A percentile compares a stretch with the other conserved stretches of the same genome.
These are phyloP conservation scores for Phylloboletellus chloephorus DNA, from an alignment of 1,284 basidiomycete genomes.

Conservation along the genomic window DNA sequence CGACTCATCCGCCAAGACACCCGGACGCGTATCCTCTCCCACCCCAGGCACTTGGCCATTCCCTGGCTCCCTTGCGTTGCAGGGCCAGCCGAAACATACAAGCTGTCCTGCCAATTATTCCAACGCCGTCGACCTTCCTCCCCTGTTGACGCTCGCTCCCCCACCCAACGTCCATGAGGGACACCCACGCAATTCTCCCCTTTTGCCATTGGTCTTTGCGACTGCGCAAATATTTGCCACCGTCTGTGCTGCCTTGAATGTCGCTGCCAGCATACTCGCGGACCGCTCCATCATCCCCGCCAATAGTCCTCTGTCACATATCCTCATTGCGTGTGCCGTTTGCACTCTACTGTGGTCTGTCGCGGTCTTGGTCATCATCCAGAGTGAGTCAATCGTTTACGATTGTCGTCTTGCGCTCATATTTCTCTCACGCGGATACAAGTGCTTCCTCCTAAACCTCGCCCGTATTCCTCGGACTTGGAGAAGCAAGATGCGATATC, in stretches of 20 bases:
- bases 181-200: background rate
- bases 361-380: slow-evolving; percentile 16
- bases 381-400: slow-evolving; percentile 18
- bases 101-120: slow-evolving; percentile 1
- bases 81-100: background rate
- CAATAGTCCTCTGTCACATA: background rate
- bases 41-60: slow-evolving; percentile 33
- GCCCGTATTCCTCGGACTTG: slow-evolving; percentile 3
- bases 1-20: slow-evolving; percentile 7
- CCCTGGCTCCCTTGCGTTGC: slow-evolving; percentile 26
- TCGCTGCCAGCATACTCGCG: slow-evolving; percentile 13
- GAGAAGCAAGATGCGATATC: slow-evolving; percentile 6
- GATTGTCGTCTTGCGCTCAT: slow-evolving; percentile 1
- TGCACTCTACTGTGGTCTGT: slow-evolving; percentile 27
- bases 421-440: slow-evolving; percentile 2
- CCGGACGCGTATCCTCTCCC: slow-evolving; percentile 25
- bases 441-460: slow-evolving; percentile 21
- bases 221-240: slow-evolving; percentile 24
- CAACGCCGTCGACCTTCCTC: background rate
- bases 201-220: slow-evolving; percentile 14
- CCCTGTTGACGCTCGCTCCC: slow-evolving; percentile 3
- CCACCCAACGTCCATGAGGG: background rate
- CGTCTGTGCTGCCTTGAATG: slow-evolving; percentile 23
- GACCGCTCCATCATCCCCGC: background rate
- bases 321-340: slow-evolving; percentile 18